phyloP scores from a whole-genome alignment of 768 basidiomycete species.

The Lactifluus volemus region DNA sequence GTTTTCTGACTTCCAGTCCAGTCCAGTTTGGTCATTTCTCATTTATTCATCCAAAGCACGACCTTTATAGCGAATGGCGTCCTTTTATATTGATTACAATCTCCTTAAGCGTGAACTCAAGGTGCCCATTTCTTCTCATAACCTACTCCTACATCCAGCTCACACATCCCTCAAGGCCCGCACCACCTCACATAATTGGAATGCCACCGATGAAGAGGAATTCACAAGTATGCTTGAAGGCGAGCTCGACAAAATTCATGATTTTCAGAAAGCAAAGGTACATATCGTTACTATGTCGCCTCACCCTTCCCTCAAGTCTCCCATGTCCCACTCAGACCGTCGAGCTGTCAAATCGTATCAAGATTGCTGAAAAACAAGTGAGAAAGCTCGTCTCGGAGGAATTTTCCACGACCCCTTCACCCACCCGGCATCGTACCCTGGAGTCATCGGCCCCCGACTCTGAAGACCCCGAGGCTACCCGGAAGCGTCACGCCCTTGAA shows the following conservation, averaged over 20 bases:
- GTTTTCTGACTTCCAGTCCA: conserved; percentile 20
- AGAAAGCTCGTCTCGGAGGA: conserved; percentile 65
- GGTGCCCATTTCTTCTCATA: conserved; percentile 28
- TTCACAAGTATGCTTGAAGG: conserved; percentile 72
- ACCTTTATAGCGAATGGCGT: conserved; percentile 85
- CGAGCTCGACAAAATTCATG: conserved; percentile 90
- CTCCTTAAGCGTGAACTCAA: conserved; percentile 86
- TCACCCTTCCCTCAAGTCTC: background rate
- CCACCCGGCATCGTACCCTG: conserved; percentile 1
- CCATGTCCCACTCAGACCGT: conserved; percentile 42
- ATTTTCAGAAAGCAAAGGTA: conserved; percentile 88
- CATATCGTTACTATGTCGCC: conserved; percentile 8
- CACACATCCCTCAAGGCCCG: conserved; percentile 29
- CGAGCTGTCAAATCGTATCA: conserved; percentile 76
- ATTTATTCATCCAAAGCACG: conserved; percentile 43
- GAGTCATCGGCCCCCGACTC: conserved; percentile 19
- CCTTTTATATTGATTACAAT: conserved; percentile 87
- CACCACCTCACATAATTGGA: conserved; percentile 57
- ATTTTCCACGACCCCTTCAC: conserved; percentile 17
- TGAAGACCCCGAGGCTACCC: conserved; percentile 17
- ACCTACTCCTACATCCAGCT: background rate
- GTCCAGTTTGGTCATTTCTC: background rate
- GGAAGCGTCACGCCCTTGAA: conserved; percentile 39
- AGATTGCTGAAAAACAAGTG: conserved; percentile 74
- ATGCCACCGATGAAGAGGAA: conserved; percentile 66